These are phyloP conservation scores for Mycocentrospora acerina DNA, from an alignment of 2,329 filamentous ascomycete species.

Conservation along the genomic window DNA sequence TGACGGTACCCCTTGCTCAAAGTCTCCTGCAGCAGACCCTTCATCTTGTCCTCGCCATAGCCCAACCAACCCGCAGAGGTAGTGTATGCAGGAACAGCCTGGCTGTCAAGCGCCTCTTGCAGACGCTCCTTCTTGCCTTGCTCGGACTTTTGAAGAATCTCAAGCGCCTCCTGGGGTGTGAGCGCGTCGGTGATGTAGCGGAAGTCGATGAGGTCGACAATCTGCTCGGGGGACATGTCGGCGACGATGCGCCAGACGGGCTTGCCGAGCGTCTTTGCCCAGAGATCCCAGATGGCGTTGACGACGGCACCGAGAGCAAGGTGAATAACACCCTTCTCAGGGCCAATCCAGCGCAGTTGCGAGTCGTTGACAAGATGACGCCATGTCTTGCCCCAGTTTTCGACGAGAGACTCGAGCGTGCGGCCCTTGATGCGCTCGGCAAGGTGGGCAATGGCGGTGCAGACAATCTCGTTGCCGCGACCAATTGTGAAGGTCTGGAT, in stretches of 20 bases:
- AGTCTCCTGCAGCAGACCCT: slow-evolving; percentile 70
- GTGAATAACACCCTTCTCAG: slow-evolving; percentile 92
- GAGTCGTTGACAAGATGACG: slow-evolving; percentile 87
- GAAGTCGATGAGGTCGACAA: slow-evolving; percentile 89
- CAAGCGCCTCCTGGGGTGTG: slow-evolving; percentile 78
- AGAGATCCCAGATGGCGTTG: slow-evolving; percentile 94
- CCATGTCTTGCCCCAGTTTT: slow-evolving; percentile 87
- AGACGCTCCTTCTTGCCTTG: slow-evolving; percentile 70
- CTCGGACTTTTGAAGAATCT: slow-evolving; percentile 67
- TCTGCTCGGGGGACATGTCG: slow-evolving; percentile 86
- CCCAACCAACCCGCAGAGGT: slow-evolving; percentile 91
- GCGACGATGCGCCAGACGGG: slow-evolving; percentile 89
- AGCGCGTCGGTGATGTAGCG: slow-evolving; percentile 93
- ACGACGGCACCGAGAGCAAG: slow-evolving; percentile 86
- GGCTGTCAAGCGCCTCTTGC: slow-evolving; percentile 69
- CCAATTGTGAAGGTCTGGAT: slow-evolving; percentile 73
- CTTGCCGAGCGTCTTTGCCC: slow-evolving; percentile 83
- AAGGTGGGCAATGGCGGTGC: slow-evolving; percentile 76
- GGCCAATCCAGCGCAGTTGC: slow-evolving; percentile 90
- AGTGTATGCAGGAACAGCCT: slow-evolving; percentile 86
- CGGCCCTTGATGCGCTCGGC: slow-evolving; percentile 74
- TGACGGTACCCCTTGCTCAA: slow-evolving; percentile 75
- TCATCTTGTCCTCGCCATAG: slow-evolving; percentile 86
- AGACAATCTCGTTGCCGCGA: slow-evolving; percentile 90
- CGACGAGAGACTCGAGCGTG: slow-evolving; percentile 73